A percentile compares a stretch with the other conserved stretches of the same genome.
Evolutionary conservation across 768 basidiomycete species (phyloP).

Genomic region (Rubroboletus satanas): DNA sequence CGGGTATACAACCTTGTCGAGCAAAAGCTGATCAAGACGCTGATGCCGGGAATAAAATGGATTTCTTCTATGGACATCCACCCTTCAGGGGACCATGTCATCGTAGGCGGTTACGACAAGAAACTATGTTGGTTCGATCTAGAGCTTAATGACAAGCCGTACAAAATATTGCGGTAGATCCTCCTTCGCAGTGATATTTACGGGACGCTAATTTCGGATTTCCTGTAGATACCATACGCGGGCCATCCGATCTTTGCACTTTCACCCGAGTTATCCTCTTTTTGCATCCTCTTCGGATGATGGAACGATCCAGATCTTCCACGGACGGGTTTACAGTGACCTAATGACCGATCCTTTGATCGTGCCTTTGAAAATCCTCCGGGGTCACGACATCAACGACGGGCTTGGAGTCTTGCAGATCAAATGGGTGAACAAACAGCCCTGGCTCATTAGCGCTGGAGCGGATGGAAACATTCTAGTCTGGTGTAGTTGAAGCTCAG

Average conservation of each 20-base stretch:
- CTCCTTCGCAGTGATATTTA: background rate
- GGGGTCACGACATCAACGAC: slow-evolving; percentile 83
- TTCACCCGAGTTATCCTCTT: slow-evolving; percentile 92
- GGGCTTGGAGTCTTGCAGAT: slow-evolving; percentile 90
- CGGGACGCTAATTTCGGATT: slow-evolving; percentile 9
- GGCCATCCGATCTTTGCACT: slow-evolving; percentile 89
- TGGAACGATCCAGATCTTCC: slow-evolving; percentile 96
- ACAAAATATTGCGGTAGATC: slow-evolving; percentile 84
- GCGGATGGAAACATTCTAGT: slow-evolving; percentile 86
- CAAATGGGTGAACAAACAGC: slow-evolving; percentile 83
- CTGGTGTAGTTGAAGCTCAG: slow-evolving; percentile 70
- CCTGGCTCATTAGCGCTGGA: slow-evolving; percentile 90
- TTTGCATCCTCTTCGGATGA: slow-evolving; percentile 97
- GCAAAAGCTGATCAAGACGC: slow-evolving; percentile 90
- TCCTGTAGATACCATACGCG: slow-evolving; percentile 79
- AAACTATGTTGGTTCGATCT: slow-evolving; percentile 99
- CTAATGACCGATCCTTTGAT: slow-evolving; percentile 96
- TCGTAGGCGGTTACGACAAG: slow-evolving; percentile 96
- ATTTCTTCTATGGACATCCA: slow-evolving; percentile 97
- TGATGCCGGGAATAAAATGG: slow-evolving; percentile 94
- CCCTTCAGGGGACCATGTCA: slow-evolving; percentile 91
- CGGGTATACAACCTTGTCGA: slow-evolving; percentile 92
- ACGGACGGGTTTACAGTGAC: slow-evolving; percentile 90
- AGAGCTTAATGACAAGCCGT: slow-evolving; percentile 93
- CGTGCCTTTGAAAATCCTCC: slow-evolving; percentile 92